Evolutionary conservation across 495 filamentous ascomycete species (phyloP), one percentile per base, ranked within the genome.

Genomic region (Penicillium goetzii): DNA sequence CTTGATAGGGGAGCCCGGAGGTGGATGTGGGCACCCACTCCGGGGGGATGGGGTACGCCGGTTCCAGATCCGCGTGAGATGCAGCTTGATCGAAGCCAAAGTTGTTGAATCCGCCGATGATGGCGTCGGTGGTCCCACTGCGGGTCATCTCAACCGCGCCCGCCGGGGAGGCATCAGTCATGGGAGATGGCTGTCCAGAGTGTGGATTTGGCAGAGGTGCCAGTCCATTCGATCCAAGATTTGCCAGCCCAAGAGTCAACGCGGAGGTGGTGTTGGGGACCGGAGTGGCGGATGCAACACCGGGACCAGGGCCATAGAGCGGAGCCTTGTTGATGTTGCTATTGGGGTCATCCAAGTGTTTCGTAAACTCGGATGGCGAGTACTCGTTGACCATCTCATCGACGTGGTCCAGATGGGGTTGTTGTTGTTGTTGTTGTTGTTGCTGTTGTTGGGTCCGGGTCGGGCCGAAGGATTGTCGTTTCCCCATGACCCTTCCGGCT

Each of bases 61-160:
- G 50, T 43, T 76, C 73, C 55, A 78, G 62, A 70, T 76, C 76
- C 53, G 45, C 47, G 8, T 52, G 50, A 10, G 75, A 68, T 58
- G 70, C 76, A 11, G 72, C 72, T 14, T 76, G 78, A 55, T 79
- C 73, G 56, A 83, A 75, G 60, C 74, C 70, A 67, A 84, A 74
- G 72, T 77, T 80, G 60, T 73, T 73, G 52, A 84, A 68, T n/a
- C 71, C 75, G 59, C 76, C 74, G 55, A 76, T 79, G 38, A 84
- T 66, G 30, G 78, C 78, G 52, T 80, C 80, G 49, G 78, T 75
- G 9, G 76, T 81, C 17, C 70, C 74, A 59, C 76, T 80, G 57
- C 82, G 74, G 32, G 73, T 82, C 82, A 84, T 83, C 28, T 76
- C 73, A 25, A 75, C 64, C 17, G 77, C 74, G 15, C 64, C 51